Percentiles rank a stretch among this genome's conserved stretches.
phyloP scores from a whole-genome alignment of 2,329 filamentous ascomycete genomes.

The Colletotrichum eremochloae region DNA sequence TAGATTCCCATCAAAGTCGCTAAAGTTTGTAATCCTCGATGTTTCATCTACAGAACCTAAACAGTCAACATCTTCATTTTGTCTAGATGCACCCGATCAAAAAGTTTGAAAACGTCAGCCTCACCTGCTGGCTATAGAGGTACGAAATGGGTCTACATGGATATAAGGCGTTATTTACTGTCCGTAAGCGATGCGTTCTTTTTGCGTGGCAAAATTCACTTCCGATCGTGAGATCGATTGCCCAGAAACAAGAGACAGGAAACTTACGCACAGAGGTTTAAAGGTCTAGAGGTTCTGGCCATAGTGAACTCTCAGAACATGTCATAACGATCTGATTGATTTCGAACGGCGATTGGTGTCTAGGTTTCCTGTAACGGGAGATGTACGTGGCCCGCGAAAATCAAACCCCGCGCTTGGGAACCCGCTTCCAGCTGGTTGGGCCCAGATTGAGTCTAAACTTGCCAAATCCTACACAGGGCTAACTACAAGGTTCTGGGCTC shows the following conservation, averaged over 20 bases:
- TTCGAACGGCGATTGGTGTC: slow-evolving; percentile 7
- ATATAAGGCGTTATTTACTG: too few species aligned
- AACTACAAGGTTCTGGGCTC: neutral
- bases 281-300: slow-evolving; percentile 26
- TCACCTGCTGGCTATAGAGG: too few species aligned
- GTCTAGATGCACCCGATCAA: too few species aligned
- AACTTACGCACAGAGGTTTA: neutral
- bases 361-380: slow-evolving; percentile 16
- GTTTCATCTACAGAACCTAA: too few species aligned
- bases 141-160: too few species aligned
- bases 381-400: slow-evolving; percentile 31
- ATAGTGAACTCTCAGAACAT: neutral
- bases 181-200: too few species aligned
- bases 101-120: too few species aligned
- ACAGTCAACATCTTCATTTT: too few species aligned
- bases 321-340: slow-evolving; percentile 8
- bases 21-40: too few species aligned
- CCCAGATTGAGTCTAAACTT: slow-evolving; percentile 18
- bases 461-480: slow-evolving; percentile 12
- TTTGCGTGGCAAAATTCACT: neutral
- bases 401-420: neutral
- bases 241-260: neutral
- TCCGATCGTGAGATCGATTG: neutral
- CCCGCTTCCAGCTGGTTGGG: slow-evolving; percentile 15
- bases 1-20: too few species aligned